Percentiles rank a stretch among this genome's conserved stretches.
Evolutionary conservation across 2,329 filamentous ascomycete genomes (phyloP).

Genomic region (Pseudomassariella vexata): DNA sequence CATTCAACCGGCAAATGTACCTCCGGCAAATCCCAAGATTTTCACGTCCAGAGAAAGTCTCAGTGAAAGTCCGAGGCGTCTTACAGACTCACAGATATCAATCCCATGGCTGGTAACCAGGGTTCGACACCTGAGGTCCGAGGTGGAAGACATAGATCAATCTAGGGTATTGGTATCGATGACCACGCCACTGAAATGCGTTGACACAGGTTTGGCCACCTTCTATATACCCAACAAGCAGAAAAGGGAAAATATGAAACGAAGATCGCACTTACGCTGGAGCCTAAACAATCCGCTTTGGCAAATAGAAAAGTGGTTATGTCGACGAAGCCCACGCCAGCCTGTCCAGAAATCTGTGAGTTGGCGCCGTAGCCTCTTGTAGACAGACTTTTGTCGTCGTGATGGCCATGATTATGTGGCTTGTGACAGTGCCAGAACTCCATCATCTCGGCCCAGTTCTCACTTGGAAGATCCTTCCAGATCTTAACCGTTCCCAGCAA

Average conservation of each 20-base stretch:
- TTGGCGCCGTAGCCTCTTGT: constrained; percentile 79
- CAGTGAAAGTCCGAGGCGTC: constrained; percentile 37
- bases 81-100: constrained; percentile 20
- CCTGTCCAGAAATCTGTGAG: constrained; percentile 61
- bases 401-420: constrained; percentile 55
- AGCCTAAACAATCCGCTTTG: constrained; percentile 54
- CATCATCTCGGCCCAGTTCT: constrained; percentile 99
- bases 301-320: constrained; percentile 69
- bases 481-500: constrained; percentile 31
- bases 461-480: constrained; percentile 94
- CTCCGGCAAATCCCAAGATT: constrained; percentile 43
- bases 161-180: constrained; percentile 69
- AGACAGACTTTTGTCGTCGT: constrained; percentile 43
- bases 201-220: constrained; percentile 47
- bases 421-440: constrained; percentile 99
- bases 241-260: constrained; percentile 9
- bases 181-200: constrained; percentile 47
- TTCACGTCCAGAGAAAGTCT: constrained; percentile 41
- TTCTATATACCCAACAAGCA: constrained; percentile 54
- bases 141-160: constrained; percentile 27
- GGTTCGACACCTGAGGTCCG: constrained; percentile 25
- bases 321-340: constrained; percentile 73
- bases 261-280: constrained; percentile 29
- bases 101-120: constrained; percentile 36
- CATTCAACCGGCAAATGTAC: constrained; percentile 35